Evolutionary conservation across 768 basidiomycete species (phyloP), one percentile per base, ranked within the genome.

Genomic region (Suillus spraguei): DNA sequence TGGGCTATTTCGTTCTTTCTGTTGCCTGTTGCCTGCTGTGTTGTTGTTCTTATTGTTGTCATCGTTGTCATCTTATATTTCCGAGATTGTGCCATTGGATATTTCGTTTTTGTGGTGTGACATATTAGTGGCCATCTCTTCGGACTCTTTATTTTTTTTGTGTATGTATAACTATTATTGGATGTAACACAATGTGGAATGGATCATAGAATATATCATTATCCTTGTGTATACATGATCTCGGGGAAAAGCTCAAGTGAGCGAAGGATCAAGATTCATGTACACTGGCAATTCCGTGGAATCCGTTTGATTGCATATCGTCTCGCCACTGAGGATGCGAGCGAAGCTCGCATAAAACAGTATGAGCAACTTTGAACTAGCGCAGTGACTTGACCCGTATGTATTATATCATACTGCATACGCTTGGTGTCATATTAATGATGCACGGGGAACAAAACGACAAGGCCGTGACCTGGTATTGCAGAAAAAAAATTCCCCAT

Each of bases 81-180:
- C n/a, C 53, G 38, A 39, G 35, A 39, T 39, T 41, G 14, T 36
- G 38, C 33, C n/a, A 38, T 10, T 28, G 11, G 14, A 42, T 62
- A 17, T 62, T 36, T 33, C 60, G 36, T 62, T 63, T 35, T 49
- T 42, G 36, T 41, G 10, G 59, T 39, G 49, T 53, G 38, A 60
- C 53, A 35, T n/a, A n/a, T 60, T 60, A 32, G 56, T 22, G 35
- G 24, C 28, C 32, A 62, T 62, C 32, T 60, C 11, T 35, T 20
- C 10, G 61, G n/a, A 62, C 41, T 60, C 33, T 53, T 35, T 55
- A 62, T 62, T 38, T 50, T n/a, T n/a, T 28, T 28, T 16, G 24
- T 62, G 61, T 62, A 62, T 62, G 61, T 62, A 62, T 62, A 20
- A 33, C 58, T 22, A 58, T 60, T 62, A 62, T 60, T 62, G 39